Evolutionary conservation across 1,284 basidiomycete genomes (phyloP).

Genomic region (Ceratobasidium theobromae): DNA sequence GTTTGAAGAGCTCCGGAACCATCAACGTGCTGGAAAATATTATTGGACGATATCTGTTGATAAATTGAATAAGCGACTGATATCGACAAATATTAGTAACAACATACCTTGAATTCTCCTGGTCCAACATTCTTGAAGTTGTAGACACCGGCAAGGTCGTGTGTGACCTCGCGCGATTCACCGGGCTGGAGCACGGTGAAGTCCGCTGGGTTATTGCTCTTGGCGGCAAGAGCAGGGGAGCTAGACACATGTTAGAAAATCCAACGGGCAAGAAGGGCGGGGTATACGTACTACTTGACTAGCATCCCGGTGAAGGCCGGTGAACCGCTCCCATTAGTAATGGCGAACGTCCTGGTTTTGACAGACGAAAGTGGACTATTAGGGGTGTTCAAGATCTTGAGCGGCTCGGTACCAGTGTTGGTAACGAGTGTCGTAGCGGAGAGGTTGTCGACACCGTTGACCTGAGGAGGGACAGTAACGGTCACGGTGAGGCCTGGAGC

Average conservation of each 20-base stretch:
- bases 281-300: constrained; percentile 28
- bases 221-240: constrained; percentile 14
- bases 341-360: constrained; percentile 50
- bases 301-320: constrained; percentile 19
- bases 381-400: constrained; percentile 25
- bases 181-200: constrained; percentile 32
- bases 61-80: too few relatives aligned
- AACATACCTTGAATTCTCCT: constrained; percentile 17
- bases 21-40: constrained; percentile 28
- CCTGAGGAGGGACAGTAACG: constrained; percentile 43
- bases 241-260: background rate
- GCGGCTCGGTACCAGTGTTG: constrained; percentile 28
- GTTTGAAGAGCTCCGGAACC: constrained; percentile 12
- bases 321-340: constrained; percentile 36
- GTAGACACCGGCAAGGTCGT: constrained; percentile 34
- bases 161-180: constrained; percentile 28
- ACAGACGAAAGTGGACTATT: constrained; percentile 40
- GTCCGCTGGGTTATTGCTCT: constrained; percentile 5
- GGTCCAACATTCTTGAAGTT: constrained; percentile 32
- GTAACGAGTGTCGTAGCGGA: constrained; percentile 9
- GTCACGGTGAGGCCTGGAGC: constrained; percentile 1
- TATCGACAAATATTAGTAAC: background rate
- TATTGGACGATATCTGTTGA: constrained; percentile 19
- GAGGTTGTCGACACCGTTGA: constrained; percentile 37
- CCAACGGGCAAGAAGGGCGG: too few relatives aligned